Evolutionary conservation across 768 basidiomycete species (phyloP).

Genomic region (Tremella mesenterica): DNA sequence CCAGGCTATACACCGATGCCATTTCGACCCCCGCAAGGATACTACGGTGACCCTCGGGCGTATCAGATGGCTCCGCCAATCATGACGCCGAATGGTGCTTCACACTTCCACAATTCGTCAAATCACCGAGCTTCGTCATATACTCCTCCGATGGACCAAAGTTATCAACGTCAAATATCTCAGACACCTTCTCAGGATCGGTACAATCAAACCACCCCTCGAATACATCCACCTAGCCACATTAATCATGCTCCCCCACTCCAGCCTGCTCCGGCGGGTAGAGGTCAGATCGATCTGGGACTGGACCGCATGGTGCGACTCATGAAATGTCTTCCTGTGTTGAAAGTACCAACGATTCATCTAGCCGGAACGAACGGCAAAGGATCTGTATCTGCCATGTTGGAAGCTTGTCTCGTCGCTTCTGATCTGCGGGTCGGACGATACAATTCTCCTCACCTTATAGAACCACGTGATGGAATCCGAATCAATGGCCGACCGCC

Average conservation of each 20-base stretch:
- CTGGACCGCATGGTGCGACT: constrained; percentile 47
- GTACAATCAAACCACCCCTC: not conserved
- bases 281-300: constrained; percentile 40
- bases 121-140: too few relatives aligned
- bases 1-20: too few relatives aligned
- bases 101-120: too few relatives aligned
- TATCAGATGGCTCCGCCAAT: too few relatives aligned
- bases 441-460: constrained; percentile 88
- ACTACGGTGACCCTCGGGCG: too few relatives aligned
- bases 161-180: not conserved
- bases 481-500: constrained; percentile 57
- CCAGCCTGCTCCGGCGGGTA: constrained; percentile 1
- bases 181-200: not conserved
- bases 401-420: constrained; percentile 63
- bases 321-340: constrained; percentile 53
- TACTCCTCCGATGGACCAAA: not conserved
- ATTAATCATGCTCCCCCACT: not conserved
- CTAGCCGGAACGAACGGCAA: constrained; percentile 96
- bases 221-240: not conserved
- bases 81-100: too few relatives aligned
- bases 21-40: too few relatives aligned
- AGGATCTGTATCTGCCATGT: constrained; percentile 76
- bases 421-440: constrained; percentile 60
- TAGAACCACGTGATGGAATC: constrained; percentile 69
- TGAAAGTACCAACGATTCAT: constrained; percentile 74